Base-by-base conservation (phyloP, 2,329 filamentous ascomycete species). In the Pyrenochaeta sp. region DNA sequence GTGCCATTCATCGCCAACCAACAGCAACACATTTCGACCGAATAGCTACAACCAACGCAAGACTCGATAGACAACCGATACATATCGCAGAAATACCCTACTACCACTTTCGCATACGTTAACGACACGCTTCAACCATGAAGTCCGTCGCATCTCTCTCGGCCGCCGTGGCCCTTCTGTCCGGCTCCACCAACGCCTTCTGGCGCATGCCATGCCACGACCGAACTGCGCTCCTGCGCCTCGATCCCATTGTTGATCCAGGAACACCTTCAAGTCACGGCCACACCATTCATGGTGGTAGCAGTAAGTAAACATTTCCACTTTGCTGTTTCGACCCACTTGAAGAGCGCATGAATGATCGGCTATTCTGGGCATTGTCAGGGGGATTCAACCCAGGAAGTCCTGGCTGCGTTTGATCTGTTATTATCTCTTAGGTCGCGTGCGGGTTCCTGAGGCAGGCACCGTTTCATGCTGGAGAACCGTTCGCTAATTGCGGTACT, bases 171-270 rank as follows among this genome's bases (percentile, higher is more conserved):
- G 73, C 69, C 54, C 59, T 75, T 15, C 68, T 81, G 19, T 69
- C 76, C 15, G 72, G 74, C 47, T 69, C 74, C 25, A 71, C 86
- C 43, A 87, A 90, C 67, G 88, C 89, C 52, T 90, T 91, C 72
- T 85, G 91, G 73, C 88, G 85, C 69, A 91, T 92, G 82, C 86
- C 86, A 72, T 88, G 88, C 71, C 82, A 86, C 65, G 83, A 85
- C 42, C 85, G 89, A 68, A 82, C 88, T 66, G 85, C 85, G 48
- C 80, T 83, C 49, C 86, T 85, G 66, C 87, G 85, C 52, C 78
- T 72, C 78, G 92, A 73, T 82, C 78, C 69, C 44, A 72, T 77
- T 39, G 73, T 77, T 47, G 67, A 74, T 54, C 62, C 64, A 3
- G 73, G 69, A 34, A 50, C 62, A 13, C 62, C 72, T 36, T 71